Base-by-base conservation (phyloP, 768 basidiomycete species). In the Tylopilus sp. region DNA sequence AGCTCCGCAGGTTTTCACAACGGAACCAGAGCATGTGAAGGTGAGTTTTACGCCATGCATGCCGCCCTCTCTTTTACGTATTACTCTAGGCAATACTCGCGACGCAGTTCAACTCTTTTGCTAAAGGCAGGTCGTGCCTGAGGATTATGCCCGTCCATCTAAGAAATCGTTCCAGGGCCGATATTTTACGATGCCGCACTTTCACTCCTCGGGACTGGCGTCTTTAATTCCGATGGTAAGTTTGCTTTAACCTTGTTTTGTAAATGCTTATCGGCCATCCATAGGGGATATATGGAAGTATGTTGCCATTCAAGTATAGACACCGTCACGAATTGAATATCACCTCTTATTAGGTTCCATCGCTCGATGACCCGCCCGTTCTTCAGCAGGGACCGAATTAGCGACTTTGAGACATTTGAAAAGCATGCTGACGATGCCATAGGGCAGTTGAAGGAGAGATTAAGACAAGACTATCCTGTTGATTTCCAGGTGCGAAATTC, bases 331-430 rank as follows among this genome's bases (percentile, higher is more conserved):
- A 26, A 37, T 19, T 50, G 13, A 54, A 30, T 17, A 37, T 29
- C 26, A 0, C 6, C 31, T 9, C 17, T 19, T 22, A 10, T 37
- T 29, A 82, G 82, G 58, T 81, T 83, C 64, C 83, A 84, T 57
- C 78, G 83, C 14, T 63, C 74, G 0, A 81, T 84, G 71, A 79
- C 80, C 0, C 77, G 84, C 4, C 84, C 84, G 0, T 85, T 84
- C 71, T 85, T 86, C 70, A 75, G 55, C 53, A 75, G 71, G 46
- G 78, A 83, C 22, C 68, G 79, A 6, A 80, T 83, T 45, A 76
- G 73, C 54, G 73, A 82, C 54, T 81, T 82, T 59, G 78, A 80
- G 16, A 77, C 73, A 47, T 83, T 84, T 60, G 79, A 78, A 41
- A 68, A 71, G 6, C 81, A 83, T 45, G 74, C 80, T 0, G 70